These are phyloP conservation scores for Eucalyptus victrix DNA, from an alignment of 345 rosid species.

Conservation along the genomic window DNA sequence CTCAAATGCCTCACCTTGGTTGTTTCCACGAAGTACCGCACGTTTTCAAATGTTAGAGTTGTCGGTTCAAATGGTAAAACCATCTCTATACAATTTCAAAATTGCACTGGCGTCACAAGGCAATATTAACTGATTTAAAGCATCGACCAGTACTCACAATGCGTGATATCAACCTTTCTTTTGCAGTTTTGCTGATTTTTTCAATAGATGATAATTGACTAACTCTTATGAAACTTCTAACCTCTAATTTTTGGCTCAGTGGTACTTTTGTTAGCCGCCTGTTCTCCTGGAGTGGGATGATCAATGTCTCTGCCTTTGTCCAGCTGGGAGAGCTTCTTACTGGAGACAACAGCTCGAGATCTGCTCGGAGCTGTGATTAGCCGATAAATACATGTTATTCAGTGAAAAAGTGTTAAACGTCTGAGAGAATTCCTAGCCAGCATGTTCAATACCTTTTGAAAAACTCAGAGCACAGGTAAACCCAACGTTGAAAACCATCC, in stretches of 20 bases:
- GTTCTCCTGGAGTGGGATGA: neutral
- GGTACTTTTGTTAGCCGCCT: neutral
- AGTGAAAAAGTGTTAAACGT: neutral
- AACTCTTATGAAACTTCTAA: neutral
- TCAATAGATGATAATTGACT: neutral
- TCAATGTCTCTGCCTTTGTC: neutral
- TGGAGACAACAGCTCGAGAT: slow-evolving; percentile 7
- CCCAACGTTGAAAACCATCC: slow-evolving; percentile 21
- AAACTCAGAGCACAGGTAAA: slow-evolving; percentile 20
- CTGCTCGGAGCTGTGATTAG: slow-evolving; percentile 18
- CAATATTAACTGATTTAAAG: neutral
- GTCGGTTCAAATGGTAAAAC: slow-evolving; percentile 21
- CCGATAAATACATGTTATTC: neutral
- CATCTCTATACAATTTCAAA: slow-evolving; percentile 1
- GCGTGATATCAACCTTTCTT: neutral
- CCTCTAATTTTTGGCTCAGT: slow-evolving; percentile 2
- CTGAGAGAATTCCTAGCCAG: neutral
- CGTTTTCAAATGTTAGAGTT: slow-evolving; percentile 10
- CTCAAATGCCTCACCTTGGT: slow-evolving; percentile 6
- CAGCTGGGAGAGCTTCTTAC: neutral
- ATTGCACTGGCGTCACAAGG: neutral
- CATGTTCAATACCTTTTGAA: slow-evolving; percentile 1
- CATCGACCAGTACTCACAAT: neutral
- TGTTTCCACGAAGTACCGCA: slow-evolving; percentile 14
- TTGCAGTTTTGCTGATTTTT: neutral